phyloP scores from a whole-genome alignment of 371 early-diverging fungal species.

The Batrachochytrium dendrobatidis region DNA sequence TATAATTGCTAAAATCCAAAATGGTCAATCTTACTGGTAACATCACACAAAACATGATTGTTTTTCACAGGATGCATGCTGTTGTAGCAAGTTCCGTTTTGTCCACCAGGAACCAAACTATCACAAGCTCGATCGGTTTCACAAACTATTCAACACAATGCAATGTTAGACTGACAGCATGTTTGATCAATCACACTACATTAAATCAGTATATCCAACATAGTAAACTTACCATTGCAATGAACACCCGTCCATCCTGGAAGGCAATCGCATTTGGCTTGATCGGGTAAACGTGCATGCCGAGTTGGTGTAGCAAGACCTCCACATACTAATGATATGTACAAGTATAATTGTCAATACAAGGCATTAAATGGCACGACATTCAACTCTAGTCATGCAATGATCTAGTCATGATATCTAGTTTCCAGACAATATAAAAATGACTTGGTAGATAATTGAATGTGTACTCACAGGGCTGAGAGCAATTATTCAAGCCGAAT shows the following conservation, averaged over 20 bases:
- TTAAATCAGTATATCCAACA: background rate
- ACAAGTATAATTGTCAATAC: background rate
- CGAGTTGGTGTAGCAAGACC: conserved; percentile 36
- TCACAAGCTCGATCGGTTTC: conserved; percentile 43
- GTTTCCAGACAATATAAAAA: background rate
- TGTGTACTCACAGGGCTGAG: conserved; percentile 44
- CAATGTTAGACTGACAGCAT: conserved; percentile 49
- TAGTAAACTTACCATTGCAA: conserved; percentile 59
- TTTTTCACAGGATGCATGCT: conserved; percentile 68
- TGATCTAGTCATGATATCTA: background rate
- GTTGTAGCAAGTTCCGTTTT: conserved; percentile 77
- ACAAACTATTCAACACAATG: conserved; percentile 44
- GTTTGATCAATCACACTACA: conserved; percentile 28
- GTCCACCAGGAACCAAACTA: conserved; percentile 62
- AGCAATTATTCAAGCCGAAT: conserved; percentile 83
- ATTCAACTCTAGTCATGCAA: background rate
- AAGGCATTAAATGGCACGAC: background rate
- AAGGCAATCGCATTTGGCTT: conserved; percentile 56
- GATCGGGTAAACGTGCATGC: conserved; percentile 43
- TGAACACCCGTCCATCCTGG: conserved; percentile 91
- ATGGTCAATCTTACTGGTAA: conserved; percentile 60
- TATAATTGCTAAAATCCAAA: background rate
- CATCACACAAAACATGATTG: conserved; percentile 80
- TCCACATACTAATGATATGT: conserved; percentile 23
- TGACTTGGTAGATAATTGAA: background rate